A percentile compares a stretch with the other conserved stretches of the same genome.
Evolutionary conservation across 768 basidiomycete species (phyloP).

Genomic region (Mycena leptocephala): DNA sequence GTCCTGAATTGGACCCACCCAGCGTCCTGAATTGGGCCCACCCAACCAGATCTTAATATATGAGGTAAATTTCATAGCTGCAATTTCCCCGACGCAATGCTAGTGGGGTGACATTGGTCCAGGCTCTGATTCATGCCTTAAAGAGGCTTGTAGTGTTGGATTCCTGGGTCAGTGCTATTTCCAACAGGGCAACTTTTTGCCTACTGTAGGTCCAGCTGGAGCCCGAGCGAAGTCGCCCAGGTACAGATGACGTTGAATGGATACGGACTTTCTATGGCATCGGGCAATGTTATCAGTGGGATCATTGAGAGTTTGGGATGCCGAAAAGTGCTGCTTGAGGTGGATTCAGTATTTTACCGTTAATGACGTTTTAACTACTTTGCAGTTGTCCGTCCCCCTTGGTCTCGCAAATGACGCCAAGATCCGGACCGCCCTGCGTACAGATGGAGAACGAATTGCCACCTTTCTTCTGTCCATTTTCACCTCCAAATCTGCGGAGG

Average conservation of each 20-base stretch:
- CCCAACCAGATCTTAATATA: too few relatives aligned
- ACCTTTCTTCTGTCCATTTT: neutral
- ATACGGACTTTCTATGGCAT: neutral
- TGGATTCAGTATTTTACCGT: neutral
- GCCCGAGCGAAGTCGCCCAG: neutral
- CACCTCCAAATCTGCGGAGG: neutral
- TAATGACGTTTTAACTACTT: neutral
- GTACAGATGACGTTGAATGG: neutral
- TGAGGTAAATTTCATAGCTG: too few relatives aligned
- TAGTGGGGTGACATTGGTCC: too few relatives aligned
- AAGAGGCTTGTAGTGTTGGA: neutral
- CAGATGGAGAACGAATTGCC: neutral
- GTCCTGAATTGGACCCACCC: too few relatives aligned
- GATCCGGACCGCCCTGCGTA: neutral
- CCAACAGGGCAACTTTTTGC: neutral
- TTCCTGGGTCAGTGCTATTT: neutral
- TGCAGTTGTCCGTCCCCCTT: neutral
- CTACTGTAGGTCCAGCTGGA: neutral
- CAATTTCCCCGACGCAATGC: too few relatives aligned
- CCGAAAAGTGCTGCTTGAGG: constrained; percentile 13
- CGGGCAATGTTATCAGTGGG: neutral
- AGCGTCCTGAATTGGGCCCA: too few relatives aligned
- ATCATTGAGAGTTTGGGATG: constrained; percentile 18
- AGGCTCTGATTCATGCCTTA: neutral
- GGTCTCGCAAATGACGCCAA: neutral